Conservation (phyloP, 2,329 filamentous ascomycete genomes). For the Aspergillus quadricinctus region DNA sequence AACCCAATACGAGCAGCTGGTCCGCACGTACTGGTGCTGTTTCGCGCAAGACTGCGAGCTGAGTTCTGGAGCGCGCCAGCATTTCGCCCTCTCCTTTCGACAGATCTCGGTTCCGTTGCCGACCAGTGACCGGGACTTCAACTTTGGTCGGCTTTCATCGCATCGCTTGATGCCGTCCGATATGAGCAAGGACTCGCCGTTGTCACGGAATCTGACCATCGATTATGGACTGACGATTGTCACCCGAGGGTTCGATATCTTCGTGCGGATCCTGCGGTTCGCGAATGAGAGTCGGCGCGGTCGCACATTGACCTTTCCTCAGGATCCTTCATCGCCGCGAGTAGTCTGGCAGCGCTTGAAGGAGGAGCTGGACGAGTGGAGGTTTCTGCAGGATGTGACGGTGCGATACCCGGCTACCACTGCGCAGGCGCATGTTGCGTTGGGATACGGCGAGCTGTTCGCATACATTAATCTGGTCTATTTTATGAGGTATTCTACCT, state of each 20-base stretch:
- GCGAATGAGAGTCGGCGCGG: slow-evolving; percentile 33
- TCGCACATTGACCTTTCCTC: slow-evolving; percentile 15
- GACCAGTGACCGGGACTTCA: slow-evolving; percentile 34
- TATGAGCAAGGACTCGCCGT: slow-evolving; percentile 19
- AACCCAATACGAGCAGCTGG: slow-evolving; percentile 35
- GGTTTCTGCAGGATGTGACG: slow-evolving; percentile 30
- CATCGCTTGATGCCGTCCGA: slow-evolving; percentile 27
- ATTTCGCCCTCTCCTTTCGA: slow-evolving; percentile 34
- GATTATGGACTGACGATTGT: slow-evolving; percentile 33
- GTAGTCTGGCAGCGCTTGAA: slow-evolving; percentile 28
- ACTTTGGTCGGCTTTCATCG: slow-evolving; percentile 23
- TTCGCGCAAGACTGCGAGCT: slow-evolving; percentile 37
- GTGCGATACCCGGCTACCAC: slow-evolving; percentile 31
- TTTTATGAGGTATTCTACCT: slow-evolving; percentile 30
- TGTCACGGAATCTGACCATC: slow-evolving; percentile 24
- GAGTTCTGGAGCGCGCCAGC: slow-evolving; percentile 34
- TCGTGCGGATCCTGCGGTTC: slow-evolving; percentile 33
- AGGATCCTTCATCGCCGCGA: slow-evolving; percentile 12
- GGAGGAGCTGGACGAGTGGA: slow-evolving; percentile 33
- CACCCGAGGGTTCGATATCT: slow-evolving; percentile 35
- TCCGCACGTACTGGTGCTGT: slow-evolving; percentile 36
- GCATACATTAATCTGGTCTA: slow-evolving; percentile 37
- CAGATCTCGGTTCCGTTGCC: slow-evolving; percentile 35
- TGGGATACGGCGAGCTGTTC: slow-evolving; percentile 34
- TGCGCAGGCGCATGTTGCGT: slow-evolving; percentile 31